phyloP scores from a whole-genome alignment of 305 asterid species.

The Andrographis paniculata region DNA sequence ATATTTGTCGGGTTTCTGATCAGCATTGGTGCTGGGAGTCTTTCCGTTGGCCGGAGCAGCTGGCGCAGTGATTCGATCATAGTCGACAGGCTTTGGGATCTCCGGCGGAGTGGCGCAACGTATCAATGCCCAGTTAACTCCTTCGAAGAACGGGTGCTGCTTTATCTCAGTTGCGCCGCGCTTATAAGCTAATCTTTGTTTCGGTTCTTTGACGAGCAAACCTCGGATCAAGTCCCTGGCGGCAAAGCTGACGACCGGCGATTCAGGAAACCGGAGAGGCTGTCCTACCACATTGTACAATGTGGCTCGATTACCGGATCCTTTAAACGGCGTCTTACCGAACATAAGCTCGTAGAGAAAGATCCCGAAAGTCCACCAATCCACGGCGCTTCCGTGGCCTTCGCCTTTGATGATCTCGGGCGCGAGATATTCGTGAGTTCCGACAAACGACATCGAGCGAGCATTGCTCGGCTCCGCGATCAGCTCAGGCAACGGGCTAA shows the following conservation, averaged over 20 bases:
- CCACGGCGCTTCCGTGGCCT: constrained; percentile 87
- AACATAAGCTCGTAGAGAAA: constrained; percentile 60
- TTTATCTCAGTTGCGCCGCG: constrained; percentile 77
- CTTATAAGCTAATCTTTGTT: constrained; percentile 63
- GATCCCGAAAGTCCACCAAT: constrained; percentile 86
- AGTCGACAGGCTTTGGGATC: constrained; percentile 63
- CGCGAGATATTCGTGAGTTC: constrained; percentile 87
- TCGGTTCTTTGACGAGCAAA: constrained; percentile 72
- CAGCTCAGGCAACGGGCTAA: constrained; percentile 64
- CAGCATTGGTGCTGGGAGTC: constrained; percentile 3
- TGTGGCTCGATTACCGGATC: constrained; percentile 72
- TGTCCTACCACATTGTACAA: constrained; percentile 73
- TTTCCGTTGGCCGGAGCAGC: constrained; percentile 24
- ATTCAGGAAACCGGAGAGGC: constrained; percentile 68
- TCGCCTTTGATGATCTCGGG: constrained; percentile 85
- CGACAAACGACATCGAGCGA: constrained; percentile 78
- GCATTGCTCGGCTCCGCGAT: constrained; percentile 78
- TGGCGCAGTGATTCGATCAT: constrained; percentile 39
- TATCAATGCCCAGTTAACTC: constrained; percentile 78
- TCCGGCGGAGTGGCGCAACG: constrained; percentile 88
- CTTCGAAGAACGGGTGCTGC: constrained; percentile 84
- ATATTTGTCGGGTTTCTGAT: constrained; percentile 49
- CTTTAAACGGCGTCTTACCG: constrained; percentile 72
- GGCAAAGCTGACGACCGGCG: constrained; percentile 68
- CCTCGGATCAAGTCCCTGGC: constrained; percentile 74